Conservation (phyloP, 305 asterid species). For the Rubia occidens region DNA sequence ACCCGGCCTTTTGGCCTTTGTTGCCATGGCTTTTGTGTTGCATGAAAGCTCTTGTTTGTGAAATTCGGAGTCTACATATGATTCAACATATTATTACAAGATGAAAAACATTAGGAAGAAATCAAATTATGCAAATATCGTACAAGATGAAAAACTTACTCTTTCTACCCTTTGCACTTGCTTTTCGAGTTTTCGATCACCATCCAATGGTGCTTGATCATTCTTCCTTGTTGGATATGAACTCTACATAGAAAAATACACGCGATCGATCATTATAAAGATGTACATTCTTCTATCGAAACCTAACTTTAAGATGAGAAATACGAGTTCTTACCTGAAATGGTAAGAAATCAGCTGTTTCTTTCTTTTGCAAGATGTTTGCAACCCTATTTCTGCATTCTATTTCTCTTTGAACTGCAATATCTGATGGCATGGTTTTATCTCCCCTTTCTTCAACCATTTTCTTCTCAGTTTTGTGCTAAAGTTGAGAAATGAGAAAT, state of each 20-base stretch:
- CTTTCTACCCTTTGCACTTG: neutral
- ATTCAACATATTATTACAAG: neutral
- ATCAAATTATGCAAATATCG: neutral
- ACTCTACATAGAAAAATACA: neutral
- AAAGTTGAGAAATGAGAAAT: neutral
- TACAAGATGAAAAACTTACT: neutral
- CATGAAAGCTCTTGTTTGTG: neutral
- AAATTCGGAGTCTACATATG: neutral
- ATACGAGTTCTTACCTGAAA: conserved; percentile 14
- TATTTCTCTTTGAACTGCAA: conserved; percentile 22
- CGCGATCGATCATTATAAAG: neutral
- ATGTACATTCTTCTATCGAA: neutral
- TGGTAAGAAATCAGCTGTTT: conserved; percentile 7
- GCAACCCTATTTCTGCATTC: conserved; percentile 22
- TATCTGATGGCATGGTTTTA: conserved; percentile 16
- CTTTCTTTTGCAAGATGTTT: conserved; percentile 9
- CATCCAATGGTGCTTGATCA: neutral
- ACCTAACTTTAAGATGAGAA: neutral
- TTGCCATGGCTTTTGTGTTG: neutral
- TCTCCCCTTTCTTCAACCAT: conserved; percentile 28
- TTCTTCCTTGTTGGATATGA: neutral
- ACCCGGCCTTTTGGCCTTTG: neutral
- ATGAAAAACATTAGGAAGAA: neutral
- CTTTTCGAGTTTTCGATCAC: conserved; percentile 1
- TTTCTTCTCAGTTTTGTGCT: neutral